Conservation (phyloP, 108 stramenopile genomes). For the Chaetoceros tenuissimus region DNA sequence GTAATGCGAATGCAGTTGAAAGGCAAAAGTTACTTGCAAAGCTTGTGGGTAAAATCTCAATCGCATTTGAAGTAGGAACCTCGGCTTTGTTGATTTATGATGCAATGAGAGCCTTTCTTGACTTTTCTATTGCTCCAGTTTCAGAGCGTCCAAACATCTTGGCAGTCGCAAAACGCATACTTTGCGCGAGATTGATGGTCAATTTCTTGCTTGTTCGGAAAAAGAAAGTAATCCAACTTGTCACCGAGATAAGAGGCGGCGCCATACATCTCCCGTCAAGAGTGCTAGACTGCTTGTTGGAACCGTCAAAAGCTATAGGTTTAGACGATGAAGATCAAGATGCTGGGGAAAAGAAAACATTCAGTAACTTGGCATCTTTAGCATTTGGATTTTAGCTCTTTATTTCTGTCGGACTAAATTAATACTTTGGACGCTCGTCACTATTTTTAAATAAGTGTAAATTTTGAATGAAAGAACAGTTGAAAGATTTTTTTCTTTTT, state of each 20-base stretch:
- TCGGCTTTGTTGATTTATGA: slow-evolving; percentile 47
- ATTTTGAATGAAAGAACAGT: too few species aligned
- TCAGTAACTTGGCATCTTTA: too few species aligned
- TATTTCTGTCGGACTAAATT: too few species aligned
- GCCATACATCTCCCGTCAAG: slow-evolving; percentile 43
- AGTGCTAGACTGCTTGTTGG: slow-evolving; percentile 44
- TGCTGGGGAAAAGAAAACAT: too few species aligned
- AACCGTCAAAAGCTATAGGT: slow-evolving; percentile 59
- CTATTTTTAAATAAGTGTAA: too few species aligned
- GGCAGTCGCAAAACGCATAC: slow-evolving; percentile 11
- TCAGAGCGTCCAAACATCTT: slow-evolving; percentile 22
- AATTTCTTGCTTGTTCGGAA: slow-evolving; percentile 58
- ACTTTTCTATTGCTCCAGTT: slow-evolving; percentile 8
- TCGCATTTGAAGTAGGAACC: slow-evolving; percentile 48
- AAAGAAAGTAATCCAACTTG: slow-evolving; percentile 35
- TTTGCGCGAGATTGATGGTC: slow-evolving; percentile 65
- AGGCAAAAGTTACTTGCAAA: slow-evolving; percentile 60
- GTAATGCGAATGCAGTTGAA: slow-evolving; percentile 46
- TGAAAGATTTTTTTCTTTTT: too few species aligned
- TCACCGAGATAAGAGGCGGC: slow-evolving; percentile 42
- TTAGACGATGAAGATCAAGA: too few species aligned
- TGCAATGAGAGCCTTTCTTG: slow-evolving; percentile 30
- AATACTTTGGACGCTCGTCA: too few species aligned
- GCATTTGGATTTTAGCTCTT: too few species aligned
- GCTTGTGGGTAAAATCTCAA: slow-evolving; percentile 44